A percentile compares a stretch with the other conserved stretches of the same genome.
phyloP scores from a whole-genome alignment of 1,139 yeast genomes.

The Nakaseomyces kungkrabaensis region DNA sequence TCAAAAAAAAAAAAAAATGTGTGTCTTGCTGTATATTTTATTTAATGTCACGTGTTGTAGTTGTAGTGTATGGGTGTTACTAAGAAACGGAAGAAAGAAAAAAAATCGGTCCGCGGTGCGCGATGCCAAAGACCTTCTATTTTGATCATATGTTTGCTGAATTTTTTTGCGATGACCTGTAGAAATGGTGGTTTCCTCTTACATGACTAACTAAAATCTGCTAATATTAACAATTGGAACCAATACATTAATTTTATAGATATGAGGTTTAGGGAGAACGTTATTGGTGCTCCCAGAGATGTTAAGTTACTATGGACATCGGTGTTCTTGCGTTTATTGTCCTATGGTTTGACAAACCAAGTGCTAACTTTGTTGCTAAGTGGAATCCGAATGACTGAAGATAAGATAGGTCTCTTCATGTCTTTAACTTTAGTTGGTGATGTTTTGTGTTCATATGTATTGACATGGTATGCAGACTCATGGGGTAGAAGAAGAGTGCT shows the following conservation, averaged over 20 bases:
- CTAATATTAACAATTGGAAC: too few species aligned
- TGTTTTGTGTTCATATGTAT: slow-evolving; percentile 54
- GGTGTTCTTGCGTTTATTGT: slow-evolving; percentile 61
- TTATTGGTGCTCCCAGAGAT: slow-evolving; percentile 35
- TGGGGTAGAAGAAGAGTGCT: slow-evolving; percentile 65
- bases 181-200: background rate
- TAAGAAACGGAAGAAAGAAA: background rate
- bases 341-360: slow-evolving; percentile 78
- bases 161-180: background rate
- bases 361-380: slow-evolving; percentile 62
- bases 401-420: slow-evolving; percentile 70
- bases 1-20: too few species aligned
- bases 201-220: too few species aligned
- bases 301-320: slow-evolving; percentile 59
- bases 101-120: too few species aligned
- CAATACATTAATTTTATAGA: too few species aligned
- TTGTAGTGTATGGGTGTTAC: background rate
- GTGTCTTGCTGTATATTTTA: too few species aligned
- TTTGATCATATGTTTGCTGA: too few species aligned
- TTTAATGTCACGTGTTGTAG: too few species aligned
- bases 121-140: too few species aligned
- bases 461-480: slow-evolving; percentile 74
- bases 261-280: slow-evolving; percentile 10
- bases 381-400: slow-evolving; percentile 45
- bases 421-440: slow-evolving; percentile 75